These are phyloP conservation scores for Cryptococcus floricola DNA, from an alignment of 1,284 basidiomycete genomes.

Conservation along the genomic window DNA sequence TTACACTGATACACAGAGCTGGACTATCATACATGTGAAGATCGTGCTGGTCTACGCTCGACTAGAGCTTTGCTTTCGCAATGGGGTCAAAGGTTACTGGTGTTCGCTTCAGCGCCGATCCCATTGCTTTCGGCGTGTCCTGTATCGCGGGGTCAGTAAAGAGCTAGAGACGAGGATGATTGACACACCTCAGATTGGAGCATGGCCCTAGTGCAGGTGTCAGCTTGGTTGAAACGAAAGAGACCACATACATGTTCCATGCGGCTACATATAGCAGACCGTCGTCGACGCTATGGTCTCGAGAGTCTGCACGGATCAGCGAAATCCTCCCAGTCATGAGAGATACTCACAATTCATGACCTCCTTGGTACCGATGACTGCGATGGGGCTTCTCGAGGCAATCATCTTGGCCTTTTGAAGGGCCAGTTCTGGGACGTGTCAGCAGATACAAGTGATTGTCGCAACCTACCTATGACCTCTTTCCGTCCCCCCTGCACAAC, in stretches of 20 bases:
- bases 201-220: constrained; percentile 32
- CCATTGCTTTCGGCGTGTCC: constrained; percentile 51
- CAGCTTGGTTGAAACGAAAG: neutral
- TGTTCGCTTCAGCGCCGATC: constrained; percentile 48
- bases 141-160: constrained; percentile 12
- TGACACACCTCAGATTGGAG: constrained; percentile 61
- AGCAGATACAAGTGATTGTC: neutral
- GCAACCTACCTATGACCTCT: constrained; percentile 48
- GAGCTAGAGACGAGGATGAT: neutral
- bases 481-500: constrained; percentile 66
- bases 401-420: constrained; percentile 65
- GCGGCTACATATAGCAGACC: constrained; percentile 73
- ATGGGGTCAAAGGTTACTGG: neutral
- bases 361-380: constrained; percentile 75
- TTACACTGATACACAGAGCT: no score
- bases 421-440: constrained; percentile 53
- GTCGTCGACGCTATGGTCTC: constrained; percentile 70
- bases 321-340: neutral
- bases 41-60: neutral
- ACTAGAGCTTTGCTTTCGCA: neutral
- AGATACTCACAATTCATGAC: constrained; percentile 52
- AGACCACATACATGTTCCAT: constrained; percentile 60
- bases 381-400: constrained; percentile 75
- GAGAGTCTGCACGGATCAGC: constrained; percentile 54
- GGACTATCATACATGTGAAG: neutral